Evolutionary conservation across 2,329 filamentous ascomycete genomes (phyloP), one percentile per base, ranked within the genome.

Genomic region (Diplodia sapinea): DNA sequence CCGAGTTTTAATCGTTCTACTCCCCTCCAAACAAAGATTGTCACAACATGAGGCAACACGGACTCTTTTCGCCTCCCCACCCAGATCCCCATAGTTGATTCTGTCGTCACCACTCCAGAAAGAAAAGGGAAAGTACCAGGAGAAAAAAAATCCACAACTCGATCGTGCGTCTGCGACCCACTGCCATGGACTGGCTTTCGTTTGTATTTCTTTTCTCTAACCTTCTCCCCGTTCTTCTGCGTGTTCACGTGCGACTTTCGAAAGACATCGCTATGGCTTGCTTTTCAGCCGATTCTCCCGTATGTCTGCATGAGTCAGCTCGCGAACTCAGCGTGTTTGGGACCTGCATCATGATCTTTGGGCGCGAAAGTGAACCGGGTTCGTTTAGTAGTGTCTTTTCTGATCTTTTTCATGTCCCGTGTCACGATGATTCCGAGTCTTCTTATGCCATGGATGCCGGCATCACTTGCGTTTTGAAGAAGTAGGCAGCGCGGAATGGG

Each of bases 161-260:
- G 47, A 63, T 50, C 26, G 47, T 51, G 47, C 47, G 59, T 63
- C 59, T 63, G 59, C 47, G 59, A 63, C 59, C 59, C 59, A 63
- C 59, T 29, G 59, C 59, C 59, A 63, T 63, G 59, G 59, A 63
- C 59, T 63, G 59, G 59, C 59, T 63, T 63, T 51, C 47, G 29
- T 63, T 63, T 63, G 43, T 51, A 23, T 38, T 51, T 15, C 38
- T 40, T 63, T 51, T 29, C 12, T 11, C n/a, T 26, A 23, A 7
- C 36, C 50, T 38, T 57, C 8, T 38, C 23, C n/a, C 59, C 31
- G n/a, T 47, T 51, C 26, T 63, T 43, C 29, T 33, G 40, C 57
- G 57, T 40, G 43, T 36, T 29, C 13, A 31, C 23, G n/a, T 63
- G 29, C 15, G 20, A 11, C 47, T 49, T 49, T 47, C 20, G 20